Conservation (phyloP, 169 alveolate species). For the Plasmodium cynomolgi region DNA sequence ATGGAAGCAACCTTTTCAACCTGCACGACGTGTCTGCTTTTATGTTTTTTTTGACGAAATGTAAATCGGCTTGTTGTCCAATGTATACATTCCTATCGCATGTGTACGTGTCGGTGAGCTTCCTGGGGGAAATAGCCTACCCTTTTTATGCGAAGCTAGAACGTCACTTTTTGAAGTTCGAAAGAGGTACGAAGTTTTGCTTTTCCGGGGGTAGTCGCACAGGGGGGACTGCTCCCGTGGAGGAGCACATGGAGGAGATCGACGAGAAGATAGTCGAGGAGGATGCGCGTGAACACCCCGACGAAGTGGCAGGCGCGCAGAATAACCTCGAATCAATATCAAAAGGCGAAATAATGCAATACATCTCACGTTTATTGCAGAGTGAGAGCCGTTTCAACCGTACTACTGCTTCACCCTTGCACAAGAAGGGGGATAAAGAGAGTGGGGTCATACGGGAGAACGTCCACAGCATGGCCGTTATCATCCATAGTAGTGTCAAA, state of each 20-base stretch:
- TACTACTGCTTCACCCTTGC: neutral
- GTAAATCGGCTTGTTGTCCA: slow-evolving; percentile 20
- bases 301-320: neutral
- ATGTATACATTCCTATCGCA: slow-evolving; percentile 52
- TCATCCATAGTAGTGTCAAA: slow-evolving; percentile 42
- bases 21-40: slow-evolving; percentile 57
- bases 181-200: slow-evolving; percentile 4
- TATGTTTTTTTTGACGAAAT: slow-evolving; percentile 16
- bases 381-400: neutral
- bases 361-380: neutral
- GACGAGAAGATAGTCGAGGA: neutral
- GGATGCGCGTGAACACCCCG: neutral
- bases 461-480: slow-evolving; percentile 43
- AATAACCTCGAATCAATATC: neutral
- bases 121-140: neutral
- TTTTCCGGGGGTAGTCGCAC: neutral
- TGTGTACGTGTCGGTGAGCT: slow-evolving; percentile 17
- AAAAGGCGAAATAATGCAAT: slow-evolving; percentile 8
- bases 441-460: slow-evolving; percentile 29
- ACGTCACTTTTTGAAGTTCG: slow-evolving; percentile 29
- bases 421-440: neutral
- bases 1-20: slow-evolving; percentile 18
- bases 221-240: neutral
- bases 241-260: neutral
- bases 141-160: slow-evolving; percentile 13